Conservation (phyloP, 176 grass and related monocot species). For the Ensete ventricosum region DNA sequence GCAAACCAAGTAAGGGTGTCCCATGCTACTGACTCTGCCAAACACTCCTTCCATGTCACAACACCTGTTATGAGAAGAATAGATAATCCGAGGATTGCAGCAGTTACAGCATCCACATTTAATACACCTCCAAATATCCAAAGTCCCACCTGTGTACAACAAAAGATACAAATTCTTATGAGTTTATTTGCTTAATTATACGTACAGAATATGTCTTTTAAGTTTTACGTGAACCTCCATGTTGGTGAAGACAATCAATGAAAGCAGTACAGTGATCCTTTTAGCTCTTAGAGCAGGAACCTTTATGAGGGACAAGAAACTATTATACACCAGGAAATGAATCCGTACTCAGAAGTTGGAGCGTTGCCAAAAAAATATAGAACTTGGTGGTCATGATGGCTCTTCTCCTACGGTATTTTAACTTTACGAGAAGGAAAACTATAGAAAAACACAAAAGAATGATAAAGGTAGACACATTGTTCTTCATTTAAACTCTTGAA, state of each 20-base stretch:
- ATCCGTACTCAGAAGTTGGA: too few relatives aligned
- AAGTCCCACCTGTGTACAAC: slow-evolving; percentile 62
- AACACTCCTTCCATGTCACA: slow-evolving; percentile 98
- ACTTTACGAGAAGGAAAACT: too few relatives aligned
- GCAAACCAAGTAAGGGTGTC: slow-evolving; percentile 99
- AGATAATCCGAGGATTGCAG: slow-evolving; percentile 86
- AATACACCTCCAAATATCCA: slow-evolving; percentile 84
- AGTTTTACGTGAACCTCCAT: neutral
- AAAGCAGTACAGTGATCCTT: neutral
- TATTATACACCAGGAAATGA: too few relatives aligned
- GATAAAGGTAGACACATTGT: too few relatives aligned
- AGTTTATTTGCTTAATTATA: neutral
- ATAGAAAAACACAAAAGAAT: too few relatives aligned
- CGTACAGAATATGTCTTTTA: neutral
- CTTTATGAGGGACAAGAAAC: too few relatives aligned
- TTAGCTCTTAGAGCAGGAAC: too few relatives aligned
- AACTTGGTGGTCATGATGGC: too few relatives aligned
- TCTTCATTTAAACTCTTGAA: too few relatives aligned
- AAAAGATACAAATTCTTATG: slow-evolving; percentile 19
- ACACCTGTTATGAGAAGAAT: slow-evolving; percentile 81
- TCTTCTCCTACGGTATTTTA: too few relatives aligned
- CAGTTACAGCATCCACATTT: slow-evolving; percentile 78
- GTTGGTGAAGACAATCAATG: neutral
- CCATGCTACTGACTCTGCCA: slow-evolving; percentile 90
- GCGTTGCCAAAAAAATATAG: too few relatives aligned